These are phyloP conservation scores for Venturia nashicola DNA, from an alignment of 2,329 filamentous ascomycete species.

Conservation along the genomic window DNA sequence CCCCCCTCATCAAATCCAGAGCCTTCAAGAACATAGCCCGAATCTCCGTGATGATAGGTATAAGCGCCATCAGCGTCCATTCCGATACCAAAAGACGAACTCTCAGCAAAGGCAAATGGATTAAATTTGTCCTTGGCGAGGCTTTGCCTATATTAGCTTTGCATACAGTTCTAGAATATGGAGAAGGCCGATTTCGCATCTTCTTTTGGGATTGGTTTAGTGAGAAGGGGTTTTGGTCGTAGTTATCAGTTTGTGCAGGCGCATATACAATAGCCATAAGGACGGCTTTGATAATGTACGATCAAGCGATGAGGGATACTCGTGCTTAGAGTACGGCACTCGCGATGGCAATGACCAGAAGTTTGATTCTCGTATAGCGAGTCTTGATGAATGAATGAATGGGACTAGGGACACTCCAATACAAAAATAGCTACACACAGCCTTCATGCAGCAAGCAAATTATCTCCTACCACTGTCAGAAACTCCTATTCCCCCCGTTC, in stretches of 20 bases:
- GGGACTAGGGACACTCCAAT: too few species aligned
- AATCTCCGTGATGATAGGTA: neutral
- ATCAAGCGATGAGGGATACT: too few species aligned
- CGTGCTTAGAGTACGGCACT: too few species aligned
- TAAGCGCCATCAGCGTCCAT: neutral
- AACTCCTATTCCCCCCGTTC: too few species aligned
- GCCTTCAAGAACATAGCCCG: neutral
- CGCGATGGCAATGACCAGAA: too few species aligned
- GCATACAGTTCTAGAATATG: neutral
- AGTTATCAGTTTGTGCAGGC: neutral
- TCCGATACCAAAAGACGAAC: neutral
- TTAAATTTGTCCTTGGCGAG: neutral
- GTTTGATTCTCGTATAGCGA: too few species aligned
- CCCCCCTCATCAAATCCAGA: neutral
- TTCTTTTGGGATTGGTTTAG: neutral
- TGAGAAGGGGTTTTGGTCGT: neutral
- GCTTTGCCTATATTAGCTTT: neutral
- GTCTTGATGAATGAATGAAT: too few species aligned
- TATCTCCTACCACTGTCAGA: too few species aligned
- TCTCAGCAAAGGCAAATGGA: neutral
- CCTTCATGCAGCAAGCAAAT: too few species aligned
- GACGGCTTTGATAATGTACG: too few species aligned
- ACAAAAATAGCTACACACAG: too few species aligned
- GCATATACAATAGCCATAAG: neutral
- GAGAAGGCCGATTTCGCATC: neutral